Base-by-base conservation (phyloP, 352 stramenopile genomes). In the Pythium periplocum region DNA sequence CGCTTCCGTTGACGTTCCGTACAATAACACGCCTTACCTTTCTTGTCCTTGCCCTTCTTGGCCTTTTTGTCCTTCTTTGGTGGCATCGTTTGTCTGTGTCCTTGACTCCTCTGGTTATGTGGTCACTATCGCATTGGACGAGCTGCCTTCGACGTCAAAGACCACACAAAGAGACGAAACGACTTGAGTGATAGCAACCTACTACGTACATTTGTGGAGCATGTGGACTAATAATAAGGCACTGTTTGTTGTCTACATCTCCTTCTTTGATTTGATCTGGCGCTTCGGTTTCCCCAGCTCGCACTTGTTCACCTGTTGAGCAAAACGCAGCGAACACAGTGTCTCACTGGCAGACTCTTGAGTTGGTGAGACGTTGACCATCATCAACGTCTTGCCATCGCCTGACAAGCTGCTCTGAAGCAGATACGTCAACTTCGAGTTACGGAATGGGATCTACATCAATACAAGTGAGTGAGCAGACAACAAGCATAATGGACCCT, bases 311-410 rank as follows among this genome's bases (percentile, higher is more conserved):
- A 98, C 95, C 65, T 96, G 78, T 53, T 90, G 78, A 1, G 97
- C 97, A 68, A 99, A 99, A 30, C 96, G 81, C 38, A 99, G 72
- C 43, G 96, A 99, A 68, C 96, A 99, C 5, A 99, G 71, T 64
- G 92, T 98, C 69, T 99, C 97, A 55, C 84, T 86, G 43, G 90
- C 90, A 45, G 95, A 98, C 53, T 96, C 90, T 6, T 88, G 50
- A 12, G 96, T 98, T 4, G 97, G 96, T 43, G 93, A 98, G 30
- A 99, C 71, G 68, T 99, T 99, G 10, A 90, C 96, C 80, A 99
- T 98, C 96, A 99, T 99, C 26, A 99, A 70, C 37, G 96, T 98
- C 73, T 99, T 99, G 40, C 96, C 96, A 73, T 99, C 95, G 17
- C 97, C 97, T 36, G 93, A 97, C 1, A 99, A 77, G 62, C 93